These are phyloP conservation scores for Polyporus arcularius DNA, from an alignment of 768 basidiomycete species.

Conservation along the genomic window DNA sequence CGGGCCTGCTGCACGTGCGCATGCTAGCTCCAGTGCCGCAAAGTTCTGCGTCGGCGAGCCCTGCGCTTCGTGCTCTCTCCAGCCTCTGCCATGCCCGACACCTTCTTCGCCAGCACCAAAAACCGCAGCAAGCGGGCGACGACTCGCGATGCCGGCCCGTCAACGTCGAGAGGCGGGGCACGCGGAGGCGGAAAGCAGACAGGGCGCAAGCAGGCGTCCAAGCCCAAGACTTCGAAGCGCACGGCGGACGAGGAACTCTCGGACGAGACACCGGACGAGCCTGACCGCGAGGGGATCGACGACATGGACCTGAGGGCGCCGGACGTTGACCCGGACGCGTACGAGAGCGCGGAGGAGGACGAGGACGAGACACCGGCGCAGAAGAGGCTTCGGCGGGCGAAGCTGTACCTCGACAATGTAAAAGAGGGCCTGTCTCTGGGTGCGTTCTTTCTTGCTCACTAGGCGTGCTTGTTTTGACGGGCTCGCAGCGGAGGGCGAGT, in stretches of 20 bases:
- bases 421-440: constrained; percentile 61
- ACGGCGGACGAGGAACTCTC: constrained; percentile 66
- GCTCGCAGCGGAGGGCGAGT: constrained; percentile 76
- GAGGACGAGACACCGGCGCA: constrained; percentile 89
- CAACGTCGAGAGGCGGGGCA: constrained; percentile 25
- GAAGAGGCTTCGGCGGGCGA: constrained; percentile 88
- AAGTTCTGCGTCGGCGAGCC: neutral
- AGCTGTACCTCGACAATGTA: constrained; percentile 85
- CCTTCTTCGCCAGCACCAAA: constrained; percentile 72
- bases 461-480: too few relatives aligned
- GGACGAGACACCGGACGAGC: constrained; percentile 58
- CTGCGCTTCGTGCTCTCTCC: neutral
- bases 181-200: constrained; percentile 27
- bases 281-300: constrained; percentile 51
- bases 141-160: constrained; percentile 33
- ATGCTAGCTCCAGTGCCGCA: neutral
- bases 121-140: constrained; percentile 57
- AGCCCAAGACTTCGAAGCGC: constrained; percentile 9
- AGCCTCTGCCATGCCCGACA: constrained; percentile 63
- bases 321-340: constrained; percentile 49
- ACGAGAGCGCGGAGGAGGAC: constrained; percentile 78
- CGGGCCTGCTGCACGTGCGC: neutral
- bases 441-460: constrained; percentile 6
- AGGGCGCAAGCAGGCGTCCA: constrained; percentile 26
- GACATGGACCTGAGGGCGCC: constrained; percentile 71